A percentile compares a stretch with the other conserved stretches of the same genome.
These are phyloP conservation scores for Chimonanthus salicifolius DNA, from an alignment of 164 flowering plant genomes.

Conservation along the genomic window DNA sequence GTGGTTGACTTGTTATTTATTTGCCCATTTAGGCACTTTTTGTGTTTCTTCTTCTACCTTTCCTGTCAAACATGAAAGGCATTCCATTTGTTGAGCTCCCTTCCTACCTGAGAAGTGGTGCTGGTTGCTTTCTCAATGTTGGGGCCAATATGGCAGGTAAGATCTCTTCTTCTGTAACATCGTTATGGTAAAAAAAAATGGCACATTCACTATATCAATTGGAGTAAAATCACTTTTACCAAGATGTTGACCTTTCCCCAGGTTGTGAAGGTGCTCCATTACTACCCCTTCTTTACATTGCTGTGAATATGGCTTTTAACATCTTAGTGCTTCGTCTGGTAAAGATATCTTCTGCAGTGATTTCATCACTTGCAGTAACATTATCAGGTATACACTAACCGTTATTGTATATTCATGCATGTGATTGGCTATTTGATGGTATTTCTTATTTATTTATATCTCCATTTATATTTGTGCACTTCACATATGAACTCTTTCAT, in stretches of 20 bases:
- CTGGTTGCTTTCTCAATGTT: constrained; percentile 68
- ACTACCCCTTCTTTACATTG: constrained; percentile 66
- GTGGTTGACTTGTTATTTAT: constrained; percentile 5
- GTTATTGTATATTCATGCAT: not conserved
- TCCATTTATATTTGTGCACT: not conserved
- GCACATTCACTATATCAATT: not conserved
- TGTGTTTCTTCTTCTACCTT: constrained; percentile 70
- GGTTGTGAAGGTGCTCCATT: constrained; percentile 84
- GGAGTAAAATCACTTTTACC: not conserved
- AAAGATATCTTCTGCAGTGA: constrained; percentile 68
- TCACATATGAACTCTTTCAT: not conserved
- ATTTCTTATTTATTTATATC: not conserved
- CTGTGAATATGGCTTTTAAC: constrained; percentile 66
- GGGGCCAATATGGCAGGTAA: constrained; percentile 43
- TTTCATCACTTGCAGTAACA: constrained; percentile 63
- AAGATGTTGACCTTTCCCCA: constrained; percentile 19
- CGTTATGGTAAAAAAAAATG: too few relatives aligned
- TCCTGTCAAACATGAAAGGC: constrained; percentile 76
- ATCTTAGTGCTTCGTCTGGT: constrained; percentile 64
- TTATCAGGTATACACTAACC: constrained; percentile 47
- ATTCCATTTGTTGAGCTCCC: constrained; percentile 68
- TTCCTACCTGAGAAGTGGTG: constrained; percentile 63
- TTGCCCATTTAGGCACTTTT: constrained; percentile 65
- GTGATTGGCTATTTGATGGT: too few relatives aligned
- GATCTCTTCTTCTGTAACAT: constrained; percentile 10